phyloP scores from a whole-genome alignment of 2,329 filamentous ascomycete genomes.

The Aspergillus transmontanensis region DNA sequence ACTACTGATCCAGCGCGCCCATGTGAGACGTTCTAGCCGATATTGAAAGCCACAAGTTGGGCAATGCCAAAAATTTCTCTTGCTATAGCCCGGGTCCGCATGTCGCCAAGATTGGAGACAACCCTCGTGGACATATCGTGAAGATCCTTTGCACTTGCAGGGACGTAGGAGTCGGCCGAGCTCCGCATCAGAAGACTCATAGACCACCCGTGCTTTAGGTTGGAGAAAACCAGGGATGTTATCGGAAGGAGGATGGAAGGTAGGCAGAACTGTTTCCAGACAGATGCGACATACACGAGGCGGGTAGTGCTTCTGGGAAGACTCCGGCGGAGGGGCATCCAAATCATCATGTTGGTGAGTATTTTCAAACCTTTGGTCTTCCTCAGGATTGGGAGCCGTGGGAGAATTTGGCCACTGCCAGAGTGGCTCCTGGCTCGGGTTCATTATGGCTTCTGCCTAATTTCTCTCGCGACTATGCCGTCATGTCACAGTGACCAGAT shows the following conservation, averaged over 20 bases:
- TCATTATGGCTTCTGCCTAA: conserved; percentile 16
- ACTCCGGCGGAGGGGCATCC: conserved; percentile 20
- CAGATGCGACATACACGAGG: conserved; percentile 87
- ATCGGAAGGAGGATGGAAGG: conserved; percentile 58
- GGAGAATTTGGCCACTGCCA: conserved; percentile 27
- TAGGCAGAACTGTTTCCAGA: conserved; percentile 69
- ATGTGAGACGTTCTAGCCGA: conserved; percentile 73
- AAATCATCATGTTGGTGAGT: conserved; percentile 17
- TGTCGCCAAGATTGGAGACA: conserved; percentile 84
- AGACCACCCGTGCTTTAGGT: conserved; percentile 61
- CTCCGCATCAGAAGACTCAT: conserved; percentile 72
- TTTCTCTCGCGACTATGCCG: neutral
- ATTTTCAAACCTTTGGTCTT: conserved; percentile 13
- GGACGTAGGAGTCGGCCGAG: conserved; percentile 81
- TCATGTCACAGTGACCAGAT: conserved; percentile 20
- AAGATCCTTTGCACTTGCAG: conserved; percentile 90
- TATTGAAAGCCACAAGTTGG: conserved; percentile 87
- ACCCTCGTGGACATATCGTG: conserved; percentile 90
- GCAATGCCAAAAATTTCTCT: conserved; percentile 80
- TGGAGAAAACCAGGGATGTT: conserved; percentile 60
- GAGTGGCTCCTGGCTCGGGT: conserved; percentile 27
- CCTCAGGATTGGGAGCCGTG: conserved; percentile 11
- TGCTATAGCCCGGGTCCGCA: conserved; percentile 64
- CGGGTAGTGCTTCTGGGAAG: conserved; percentile 58
- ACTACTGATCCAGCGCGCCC: conserved; percentile 71